Evolutionary conservation across 2,329 filamentous ascomycete genomes (phyloP).

Genomic region (Cercospora nicotianae): DNA sequence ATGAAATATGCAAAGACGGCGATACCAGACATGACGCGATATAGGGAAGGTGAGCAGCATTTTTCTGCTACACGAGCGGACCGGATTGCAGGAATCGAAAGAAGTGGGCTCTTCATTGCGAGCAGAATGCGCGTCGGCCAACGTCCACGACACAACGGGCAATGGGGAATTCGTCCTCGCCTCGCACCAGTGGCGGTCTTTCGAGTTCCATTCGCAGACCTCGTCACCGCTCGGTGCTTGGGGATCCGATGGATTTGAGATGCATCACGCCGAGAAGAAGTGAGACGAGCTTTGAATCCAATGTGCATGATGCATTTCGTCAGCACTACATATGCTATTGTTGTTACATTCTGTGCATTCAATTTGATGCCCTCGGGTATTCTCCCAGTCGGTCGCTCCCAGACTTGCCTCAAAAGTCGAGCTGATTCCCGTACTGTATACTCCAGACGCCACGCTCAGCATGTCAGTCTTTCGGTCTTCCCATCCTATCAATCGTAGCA

Average conservation of each 20-base stretch:
- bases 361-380: not conserved
- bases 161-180: not conserved
- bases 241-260: not conserved
- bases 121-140: not conserved
- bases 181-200: not conserved
- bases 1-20: not conserved
- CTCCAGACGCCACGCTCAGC: slow-evolving; percentile 22
- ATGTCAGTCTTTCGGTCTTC: slow-evolving; percentile 5
- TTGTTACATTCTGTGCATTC: not conserved
- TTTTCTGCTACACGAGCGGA: not conserved
- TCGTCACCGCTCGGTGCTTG: not conserved
- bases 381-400: slow-evolving; percentile 3
- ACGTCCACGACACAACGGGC: not conserved
- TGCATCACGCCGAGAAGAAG: not conserved
- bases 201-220: too few relatives aligned
- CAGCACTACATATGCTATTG: not conserved
- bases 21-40: not conserved
- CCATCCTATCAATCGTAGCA: not conserved
- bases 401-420: slow-evolving; percentile 15
- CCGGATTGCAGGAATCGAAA: not conserved
- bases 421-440: slow-evolving; percentile 11
- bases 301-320: not conserved
- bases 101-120: not conserved
- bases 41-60: not conserved
- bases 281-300: not conserved